Percentiles rank a stretch among this genome's conserved stretches.
phyloP scores from a whole-genome alignment of 257 asterid genomes.

The Galeopsis tetrahit region DNA sequence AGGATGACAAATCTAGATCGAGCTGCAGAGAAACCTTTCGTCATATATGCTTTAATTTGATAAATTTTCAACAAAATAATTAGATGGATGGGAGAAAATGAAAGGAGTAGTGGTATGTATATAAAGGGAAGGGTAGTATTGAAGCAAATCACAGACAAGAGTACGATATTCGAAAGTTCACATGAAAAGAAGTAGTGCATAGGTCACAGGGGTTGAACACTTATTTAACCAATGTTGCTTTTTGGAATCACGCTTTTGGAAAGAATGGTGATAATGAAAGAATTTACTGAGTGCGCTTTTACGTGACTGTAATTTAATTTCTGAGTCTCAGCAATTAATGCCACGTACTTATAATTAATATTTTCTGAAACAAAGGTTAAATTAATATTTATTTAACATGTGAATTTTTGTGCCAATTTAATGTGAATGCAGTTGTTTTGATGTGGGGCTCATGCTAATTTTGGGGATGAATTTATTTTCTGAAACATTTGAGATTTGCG shows the following conservation, averaged over 20 bases:
- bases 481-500: no score
- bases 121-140: slow-evolving; percentile 47
- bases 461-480: no score
- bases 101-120: slow-evolving; percentile 25
- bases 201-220: slow-evolving; percentile 41
- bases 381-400: neutral
- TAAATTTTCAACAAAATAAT: neutral
- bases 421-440: slow-evolving; percentile 24
- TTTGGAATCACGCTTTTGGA: slow-evolving; percentile 39
- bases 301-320: slow-evolving; percentile 45
- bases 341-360: neutral
- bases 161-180: slow-evolving; percentile 51
- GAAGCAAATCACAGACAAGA: slow-evolving; percentile 76
- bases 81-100: slow-evolving; percentile 5
- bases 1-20: slow-evolving; percentile 36
- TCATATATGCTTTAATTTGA: neutral
- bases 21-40: slow-evolving; percentile 37
- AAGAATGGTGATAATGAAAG: slow-evolving; percentile 34
- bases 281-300: slow-evolving; percentile 40
- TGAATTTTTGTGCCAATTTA: neutral
- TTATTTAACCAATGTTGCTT: slow-evolving; percentile 35
- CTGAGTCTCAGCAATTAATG: slow-evolving; percentile 35
- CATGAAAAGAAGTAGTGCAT: slow-evolving; percentile 56
- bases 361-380: slow-evolving; percentile 7
- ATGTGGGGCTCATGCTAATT: neutral